A percentile compares a stretch with the other conserved stretches of the same genome.
phyloP scores from a whole-genome alignment of 257 asterid species.

The Anisodus tanguticus region DNA sequence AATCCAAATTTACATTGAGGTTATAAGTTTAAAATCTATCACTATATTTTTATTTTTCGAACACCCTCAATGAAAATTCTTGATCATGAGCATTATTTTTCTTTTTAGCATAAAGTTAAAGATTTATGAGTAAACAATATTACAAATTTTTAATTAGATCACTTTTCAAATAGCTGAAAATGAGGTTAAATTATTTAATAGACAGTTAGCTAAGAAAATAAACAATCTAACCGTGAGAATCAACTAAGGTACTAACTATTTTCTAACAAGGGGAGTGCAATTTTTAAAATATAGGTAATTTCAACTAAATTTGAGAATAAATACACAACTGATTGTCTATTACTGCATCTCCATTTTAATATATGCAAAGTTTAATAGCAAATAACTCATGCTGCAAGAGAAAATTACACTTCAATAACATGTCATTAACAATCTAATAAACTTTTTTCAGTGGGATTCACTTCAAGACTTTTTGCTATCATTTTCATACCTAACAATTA shows the following conservation, averaged over 20 bases:
- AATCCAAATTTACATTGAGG: too few relatives aligned
- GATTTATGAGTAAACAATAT: too few relatives aligned
- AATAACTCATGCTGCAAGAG: not conserved
- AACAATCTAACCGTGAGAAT: not conserved
- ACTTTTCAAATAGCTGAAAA: too few relatives aligned
- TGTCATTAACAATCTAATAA: not conserved
- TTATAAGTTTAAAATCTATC: too few relatives aligned
- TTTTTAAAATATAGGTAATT: too few relatives aligned
- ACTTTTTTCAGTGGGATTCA: conserved; percentile 1
- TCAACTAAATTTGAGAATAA: not conserved
- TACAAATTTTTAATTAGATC: too few relatives aligned
- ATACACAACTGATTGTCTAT: not conserved
- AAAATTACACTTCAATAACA: not conserved
- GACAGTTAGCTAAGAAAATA: not conserved
- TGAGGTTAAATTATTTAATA: too few relatives aligned
- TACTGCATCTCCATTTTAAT: not conserved
- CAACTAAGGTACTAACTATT: not conserved
- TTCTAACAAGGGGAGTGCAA: not conserved
- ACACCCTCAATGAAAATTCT: too few relatives aligned
- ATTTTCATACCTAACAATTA: conserved; percentile 13
- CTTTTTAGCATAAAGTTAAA: too few relatives aligned
- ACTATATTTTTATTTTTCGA: too few relatives aligned
- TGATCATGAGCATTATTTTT: too few relatives aligned
- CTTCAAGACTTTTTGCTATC: not conserved
- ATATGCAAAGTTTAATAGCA: not conserved